phyloP scores from a whole-genome alignment of 176 grass and related monocot species.

The Bothriochloa decipiens region DNA sequence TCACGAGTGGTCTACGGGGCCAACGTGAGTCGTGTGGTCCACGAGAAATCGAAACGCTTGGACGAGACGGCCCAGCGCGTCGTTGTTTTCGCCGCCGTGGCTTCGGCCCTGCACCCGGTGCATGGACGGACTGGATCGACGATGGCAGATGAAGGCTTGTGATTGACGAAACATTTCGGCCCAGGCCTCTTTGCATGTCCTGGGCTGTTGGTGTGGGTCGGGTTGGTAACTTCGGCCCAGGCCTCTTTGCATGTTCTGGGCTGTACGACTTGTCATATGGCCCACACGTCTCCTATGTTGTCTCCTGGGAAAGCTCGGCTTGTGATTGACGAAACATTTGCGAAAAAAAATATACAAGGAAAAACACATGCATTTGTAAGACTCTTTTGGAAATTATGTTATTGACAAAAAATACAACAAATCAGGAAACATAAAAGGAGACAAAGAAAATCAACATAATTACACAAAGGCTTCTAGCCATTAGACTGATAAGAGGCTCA shows the following conservation, averaged over 20 bases:
- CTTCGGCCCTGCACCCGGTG: not conserved
- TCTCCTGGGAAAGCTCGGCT: not conserved
- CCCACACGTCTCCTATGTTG: not conserved
- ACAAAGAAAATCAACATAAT: no score
- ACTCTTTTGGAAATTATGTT: no score
- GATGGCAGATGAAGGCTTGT: not conserved
- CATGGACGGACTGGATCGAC: not conserved
- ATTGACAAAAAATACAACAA: no score
- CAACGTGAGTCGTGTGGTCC: slow-evolving; percentile 25
- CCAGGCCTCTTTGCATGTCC: no score
- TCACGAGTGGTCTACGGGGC: no score
- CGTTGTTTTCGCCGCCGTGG: not conserved
- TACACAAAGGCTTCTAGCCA: no score
- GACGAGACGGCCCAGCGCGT: not conserved
- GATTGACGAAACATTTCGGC: no score
- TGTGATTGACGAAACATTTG: not conserved
- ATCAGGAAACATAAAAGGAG: no score
- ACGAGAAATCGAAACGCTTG: slow-evolving; percentile 18
- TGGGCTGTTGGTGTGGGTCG: no score
- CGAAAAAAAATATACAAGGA: no score
- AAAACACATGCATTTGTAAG: no score
- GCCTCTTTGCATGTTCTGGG: not conserved
- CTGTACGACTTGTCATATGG: not conserved
- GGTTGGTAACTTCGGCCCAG: not conserved
- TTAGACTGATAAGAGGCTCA: no score